Conservation (phyloP, 768 basidiomycete genomes). For the Agrocybe chaxingu region DNA sequence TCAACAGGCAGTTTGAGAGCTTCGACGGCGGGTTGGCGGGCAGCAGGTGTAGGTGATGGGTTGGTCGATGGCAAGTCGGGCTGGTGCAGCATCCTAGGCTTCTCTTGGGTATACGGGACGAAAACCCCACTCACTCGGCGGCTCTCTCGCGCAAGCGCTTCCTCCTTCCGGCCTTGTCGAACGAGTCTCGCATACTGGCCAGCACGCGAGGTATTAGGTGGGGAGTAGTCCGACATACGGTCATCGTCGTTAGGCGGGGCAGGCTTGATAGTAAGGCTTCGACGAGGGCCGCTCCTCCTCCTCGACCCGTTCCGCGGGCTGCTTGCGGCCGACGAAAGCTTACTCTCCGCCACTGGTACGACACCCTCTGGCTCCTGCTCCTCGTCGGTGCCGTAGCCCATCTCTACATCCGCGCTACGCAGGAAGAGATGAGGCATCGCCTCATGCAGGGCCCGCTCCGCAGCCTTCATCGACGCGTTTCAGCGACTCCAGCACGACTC, state of each 20-base stretch:
- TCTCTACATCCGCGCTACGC: neutral
- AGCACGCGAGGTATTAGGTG: constrained; percentile 17
- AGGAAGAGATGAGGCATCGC: neutral
- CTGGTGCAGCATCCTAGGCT: neutral
- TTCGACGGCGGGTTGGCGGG: neutral
- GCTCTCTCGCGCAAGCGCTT: constrained; percentile 32
- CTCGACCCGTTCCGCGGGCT: neutral
- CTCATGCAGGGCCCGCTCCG: constrained; percentile 1
- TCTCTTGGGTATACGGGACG: constrained; percentile 13
- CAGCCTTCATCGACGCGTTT: neutral
- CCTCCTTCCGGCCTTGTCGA: constrained; percentile 30
- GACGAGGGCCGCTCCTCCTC: constrained; percentile 7
- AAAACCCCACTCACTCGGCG: constrained; percentile 27
- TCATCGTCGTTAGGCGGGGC: constrained; percentile 3
- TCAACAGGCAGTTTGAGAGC: neutral
- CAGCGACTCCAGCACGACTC: constrained; percentile 5
- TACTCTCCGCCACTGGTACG: constrained; percentile 6
- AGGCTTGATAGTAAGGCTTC: constrained; percentile 16
- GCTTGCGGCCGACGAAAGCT: neutral
- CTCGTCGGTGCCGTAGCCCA: neutral
- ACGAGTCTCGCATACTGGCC: constrained; percentile 27
- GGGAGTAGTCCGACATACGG: constrained; percentile 16
- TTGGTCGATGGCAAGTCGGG: no score
- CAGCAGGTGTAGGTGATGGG: neutral
- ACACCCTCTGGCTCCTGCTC: constrained; percentile 5